A percentile compares a stretch with the other conserved stretches of the same genome.
phyloP scores from a whole-genome alignment of 306 rosid species.

The Trifolium repens region DNA sequence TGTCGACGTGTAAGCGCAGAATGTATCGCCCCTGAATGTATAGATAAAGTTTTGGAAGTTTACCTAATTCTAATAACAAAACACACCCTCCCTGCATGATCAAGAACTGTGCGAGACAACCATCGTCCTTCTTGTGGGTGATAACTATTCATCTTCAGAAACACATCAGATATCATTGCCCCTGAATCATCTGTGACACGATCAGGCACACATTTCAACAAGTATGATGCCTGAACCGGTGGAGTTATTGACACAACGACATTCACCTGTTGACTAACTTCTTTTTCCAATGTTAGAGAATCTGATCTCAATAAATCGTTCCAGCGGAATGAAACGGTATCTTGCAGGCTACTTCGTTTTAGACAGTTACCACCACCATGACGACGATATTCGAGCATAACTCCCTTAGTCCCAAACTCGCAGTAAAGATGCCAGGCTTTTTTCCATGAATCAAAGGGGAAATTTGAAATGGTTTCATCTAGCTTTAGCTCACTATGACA shows the following conservation, averaged over 20 bases:
- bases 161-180: constrained; percentile 84
- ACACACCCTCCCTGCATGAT: constrained; percentile 94
- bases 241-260: constrained; percentile 75
- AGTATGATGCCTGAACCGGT: constrained; percentile 88
- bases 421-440: constrained; percentile 91
- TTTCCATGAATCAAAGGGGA: constrained; percentile 61
- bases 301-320: constrained; percentile 80
- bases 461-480: constrained; percentile 56
- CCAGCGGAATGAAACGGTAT: constrained; percentile 61
- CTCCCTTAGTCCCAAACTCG: constrained; percentile 92
- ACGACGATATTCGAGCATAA: constrained; percentile 56
- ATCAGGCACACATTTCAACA: constrained; percentile 92
- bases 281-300: constrained; percentile 64
- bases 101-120: constrained; percentile 93
- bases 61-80: constrained; percentile 86
- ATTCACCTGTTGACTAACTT: constrained; percentile 59
- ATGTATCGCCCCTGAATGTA: not conserved
- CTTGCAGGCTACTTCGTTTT: constrained; percentile 60
- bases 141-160: constrained; percentile 79
- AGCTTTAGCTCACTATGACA: constrained; percentile 84
- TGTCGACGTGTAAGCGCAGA: constrained; percentile 12
- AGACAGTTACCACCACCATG: constrained; percentile 66
- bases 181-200: constrained; percentile 88
- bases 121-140: constrained; percentile 98
- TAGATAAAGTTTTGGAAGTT: constrained; percentile 26